Evolutionary conservation across 148 eudicot species (phyloP), one percentile per base, ranked within the genome.

Genomic region (Arbutus unedo): DNA sequence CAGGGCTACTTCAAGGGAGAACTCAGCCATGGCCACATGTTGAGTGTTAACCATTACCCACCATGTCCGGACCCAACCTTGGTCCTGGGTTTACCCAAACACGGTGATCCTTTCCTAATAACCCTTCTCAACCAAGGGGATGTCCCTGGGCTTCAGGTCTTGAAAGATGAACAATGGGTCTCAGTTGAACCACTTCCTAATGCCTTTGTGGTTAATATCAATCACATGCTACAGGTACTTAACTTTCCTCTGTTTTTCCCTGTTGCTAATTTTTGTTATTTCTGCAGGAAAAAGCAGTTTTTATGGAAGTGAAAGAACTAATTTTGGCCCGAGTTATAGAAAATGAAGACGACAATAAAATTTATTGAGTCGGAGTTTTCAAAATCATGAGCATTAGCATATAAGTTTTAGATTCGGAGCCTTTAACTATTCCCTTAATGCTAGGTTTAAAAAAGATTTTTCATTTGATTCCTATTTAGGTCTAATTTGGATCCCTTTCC

Each of bases 21-120:
- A 5, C 45, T 80, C 16, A 49, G 72, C 51, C 21, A 55, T 10
- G 74, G 18, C 6, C 71, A 77, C 38, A 0, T 15, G 0, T n/a
- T 86, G 79, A 16, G n/a, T 8, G 21, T 76, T 41, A 86, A 86
- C 71, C 43, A 83, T 74, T 86, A 86, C 45, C 88, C 88, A 3
- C 60, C 62, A 54, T 86, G 85, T 76, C 88, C 88, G 2, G 78
- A 86, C 41, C 88, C 88, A 3, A 83, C 76, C 78, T 19, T 76
- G 16, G 66, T 82, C 19, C 25, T 83, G 83, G 88, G 85, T 7
- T 47, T 83, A 1, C 71, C 49, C 19, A 44, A 57, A 21, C 88
- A 86, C 51, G 19, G n/a, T 59, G 88, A 86, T 19, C 79, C 79
- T 11, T 13, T 41, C 67, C 51, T 74, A 3, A 3, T 83, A 9